Conservation (phyloP, 768 basidiomycete species). For the Podaxis sp. region DNA sequence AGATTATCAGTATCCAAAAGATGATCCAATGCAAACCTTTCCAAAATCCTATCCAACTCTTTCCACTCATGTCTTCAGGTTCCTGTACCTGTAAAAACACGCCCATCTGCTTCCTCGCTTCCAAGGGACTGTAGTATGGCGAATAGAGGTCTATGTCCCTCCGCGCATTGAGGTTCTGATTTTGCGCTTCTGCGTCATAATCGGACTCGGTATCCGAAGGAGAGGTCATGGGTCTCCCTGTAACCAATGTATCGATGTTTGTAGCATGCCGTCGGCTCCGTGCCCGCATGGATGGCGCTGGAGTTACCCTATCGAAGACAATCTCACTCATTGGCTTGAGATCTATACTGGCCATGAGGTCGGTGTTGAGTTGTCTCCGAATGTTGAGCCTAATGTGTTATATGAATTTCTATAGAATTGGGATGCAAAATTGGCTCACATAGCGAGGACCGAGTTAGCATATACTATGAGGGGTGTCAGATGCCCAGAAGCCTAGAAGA, state of each 20-base stretch:
- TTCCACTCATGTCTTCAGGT: background rate
- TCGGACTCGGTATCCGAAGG: slow-evolving; percentile 2
- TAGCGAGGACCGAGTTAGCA: slow-evolving; percentile 19
- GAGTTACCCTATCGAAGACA: background rate
- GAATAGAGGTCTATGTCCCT: background rate
- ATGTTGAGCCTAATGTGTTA: background rate
- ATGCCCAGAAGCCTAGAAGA: background rate
- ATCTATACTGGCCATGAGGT: background rate
- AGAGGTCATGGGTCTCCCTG: too few relatives aligned
- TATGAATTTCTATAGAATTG: background rate
- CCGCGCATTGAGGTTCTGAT: background rate
- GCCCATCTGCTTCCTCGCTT: slow-evolving; percentile 5
- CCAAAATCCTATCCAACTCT: background rate
- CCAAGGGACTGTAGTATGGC: slow-evolving; percentile 4
- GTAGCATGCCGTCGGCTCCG: background rate
- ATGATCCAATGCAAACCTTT: background rate
- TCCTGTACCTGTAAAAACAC: background rate
- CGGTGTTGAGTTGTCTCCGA: background rate
- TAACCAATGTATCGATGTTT: background rate
- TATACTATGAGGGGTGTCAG: slow-evolving; percentile 13
- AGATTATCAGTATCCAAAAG: background rate
- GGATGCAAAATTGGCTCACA: slow-evolving; percentile 7
- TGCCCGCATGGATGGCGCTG: background rate
- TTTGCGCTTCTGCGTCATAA: background rate
- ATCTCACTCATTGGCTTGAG: background rate